These are phyloP conservation scores for Lepraria neglecta DNA, from an alignment of 495 filamentous ascomycete species.

Conservation along the genomic window DNA sequence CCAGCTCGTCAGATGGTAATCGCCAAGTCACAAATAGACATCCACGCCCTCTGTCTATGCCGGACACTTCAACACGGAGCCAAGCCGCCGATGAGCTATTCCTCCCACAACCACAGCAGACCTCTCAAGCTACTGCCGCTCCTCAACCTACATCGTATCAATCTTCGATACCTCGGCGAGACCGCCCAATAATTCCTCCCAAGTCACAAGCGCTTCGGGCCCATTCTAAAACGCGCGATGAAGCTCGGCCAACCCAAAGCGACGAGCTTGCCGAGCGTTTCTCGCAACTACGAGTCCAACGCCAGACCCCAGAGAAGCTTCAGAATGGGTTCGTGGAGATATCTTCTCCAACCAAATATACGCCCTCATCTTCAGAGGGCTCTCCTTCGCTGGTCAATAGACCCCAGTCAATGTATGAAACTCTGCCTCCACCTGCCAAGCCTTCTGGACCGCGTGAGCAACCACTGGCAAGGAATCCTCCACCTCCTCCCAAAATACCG, in stretches of 20 bases:
- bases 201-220: conserved; percentile 59
- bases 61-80: conserved; percentile 24
- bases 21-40: background rate
- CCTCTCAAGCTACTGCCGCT: background rate
- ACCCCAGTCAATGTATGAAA: conserved; percentile 25
- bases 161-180: conserved; percentile 19
- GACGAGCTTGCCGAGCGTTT: conserved; percentile 53
- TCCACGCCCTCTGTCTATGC: conserved; percentile 29
- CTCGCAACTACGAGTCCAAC: conserved; percentile 45
- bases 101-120: conserved; percentile 3
- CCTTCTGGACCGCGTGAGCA: conserved; percentile 53
- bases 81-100: conserved; percentile 19
- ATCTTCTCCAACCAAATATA: conserved; percentile 35
- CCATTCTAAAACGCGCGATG: conserved; percentile 25
- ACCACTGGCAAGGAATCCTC: conserved; percentile 37
- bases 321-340: conserved; percentile 16
- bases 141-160: background rate
- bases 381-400: conserved; percentile 30
- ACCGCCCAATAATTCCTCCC: conserved; percentile 52
- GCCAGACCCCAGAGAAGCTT: conserved; percentile 12
- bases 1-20: conserved; percentile 1
- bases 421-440: conserved; percentile 27
- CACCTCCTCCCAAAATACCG: conserved; percentile 50
- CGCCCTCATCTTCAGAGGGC: conserved; percentile 32
- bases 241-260: conserved; percentile 3